Percentiles rank a stretch among this genome's conserved stretches.
Conservation (phyloP, 495 filamentous ascomycete genomes). For the Aspergillus steynii region DNA sequence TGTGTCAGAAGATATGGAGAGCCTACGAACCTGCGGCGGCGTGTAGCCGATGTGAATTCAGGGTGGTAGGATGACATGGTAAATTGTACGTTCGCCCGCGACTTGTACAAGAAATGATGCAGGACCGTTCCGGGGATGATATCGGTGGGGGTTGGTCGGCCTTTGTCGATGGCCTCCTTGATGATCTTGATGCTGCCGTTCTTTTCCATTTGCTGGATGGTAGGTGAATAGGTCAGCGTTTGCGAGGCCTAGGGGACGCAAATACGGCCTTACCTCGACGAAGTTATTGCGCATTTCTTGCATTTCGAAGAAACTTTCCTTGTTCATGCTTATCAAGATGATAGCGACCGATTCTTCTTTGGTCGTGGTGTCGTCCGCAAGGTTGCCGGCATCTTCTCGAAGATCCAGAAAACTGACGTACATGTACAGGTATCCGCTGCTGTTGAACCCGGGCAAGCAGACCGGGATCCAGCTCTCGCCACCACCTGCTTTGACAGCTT, state of each 20-base stretch:
- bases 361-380: conserved; percentile 36
- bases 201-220: conserved; percentile 62
- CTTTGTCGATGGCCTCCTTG: conserved; percentile 65
- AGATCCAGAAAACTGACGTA: conserved; percentile 87
- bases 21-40: conserved; percentile 58
- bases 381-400: conserved; percentile 32
- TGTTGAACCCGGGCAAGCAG: conserved; percentile 96
- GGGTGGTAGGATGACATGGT: conserved; percentile 82
- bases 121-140: conserved; percentile 79
- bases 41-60: conserved; percentile 62
- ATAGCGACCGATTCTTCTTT: conserved; percentile 82
- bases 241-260: too few species aligned
- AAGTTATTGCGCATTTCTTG: conserved; percentile 80
- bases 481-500: conserved; percentile 81
- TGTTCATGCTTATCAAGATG: conserved; percentile 87
- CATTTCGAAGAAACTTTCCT: conserved; percentile 89
- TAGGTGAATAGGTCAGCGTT: neutral
- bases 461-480: conserved; percentile 98
- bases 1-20: neutral
- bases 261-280: conserved; percentile 54
- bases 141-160: conserved; percentile 68
- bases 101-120: conserved; percentile 94
- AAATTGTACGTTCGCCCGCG: conserved; percentile 90
- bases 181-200: conserved; percentile 75
- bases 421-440: conserved; percentile 96